These are phyloP conservation scores for Aureobasidium namibiae DNA, from an alignment of 2,329 filamentous ascomycete genomes.

Conservation along the genomic window DNA sequence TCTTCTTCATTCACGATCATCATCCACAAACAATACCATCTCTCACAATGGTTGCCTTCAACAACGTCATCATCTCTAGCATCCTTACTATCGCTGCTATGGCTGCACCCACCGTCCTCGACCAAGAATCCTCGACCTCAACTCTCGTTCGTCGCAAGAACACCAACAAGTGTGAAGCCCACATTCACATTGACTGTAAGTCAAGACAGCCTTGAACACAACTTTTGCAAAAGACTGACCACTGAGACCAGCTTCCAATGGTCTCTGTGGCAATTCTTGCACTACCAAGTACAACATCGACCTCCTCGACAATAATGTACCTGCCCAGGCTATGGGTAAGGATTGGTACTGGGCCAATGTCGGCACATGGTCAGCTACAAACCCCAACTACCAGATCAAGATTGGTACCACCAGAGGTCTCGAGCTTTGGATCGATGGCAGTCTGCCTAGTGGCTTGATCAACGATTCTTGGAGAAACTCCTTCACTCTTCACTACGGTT, in stretches of 20 bases:
- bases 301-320: background rate
- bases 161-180: background rate
- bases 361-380: background rate
- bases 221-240: background rate
- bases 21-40: background rate
- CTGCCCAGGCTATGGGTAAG: background rate
- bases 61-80: background rate
- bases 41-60: background rate
- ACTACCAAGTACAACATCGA: background rate
- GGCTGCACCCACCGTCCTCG: background rate
- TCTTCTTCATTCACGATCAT: too few relatives aligned
- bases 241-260: background rate
- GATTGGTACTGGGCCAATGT: background rate
- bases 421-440: background rate
- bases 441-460: background rate
- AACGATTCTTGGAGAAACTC: background rate
- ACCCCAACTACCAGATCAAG: slow-evolving; percentile 3
- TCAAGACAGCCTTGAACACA: background rate
- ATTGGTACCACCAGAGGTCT: background rate
- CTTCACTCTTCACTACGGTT: background rate
- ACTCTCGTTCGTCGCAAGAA: slow-evolving; percentile 1
- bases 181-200: background rate
- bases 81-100: background rate
- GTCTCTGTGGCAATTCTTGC: background rate
- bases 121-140: background rate